phyloP scores from a whole-genome alignment of 305 asterid species.

The Salvia sclarea region DNA sequence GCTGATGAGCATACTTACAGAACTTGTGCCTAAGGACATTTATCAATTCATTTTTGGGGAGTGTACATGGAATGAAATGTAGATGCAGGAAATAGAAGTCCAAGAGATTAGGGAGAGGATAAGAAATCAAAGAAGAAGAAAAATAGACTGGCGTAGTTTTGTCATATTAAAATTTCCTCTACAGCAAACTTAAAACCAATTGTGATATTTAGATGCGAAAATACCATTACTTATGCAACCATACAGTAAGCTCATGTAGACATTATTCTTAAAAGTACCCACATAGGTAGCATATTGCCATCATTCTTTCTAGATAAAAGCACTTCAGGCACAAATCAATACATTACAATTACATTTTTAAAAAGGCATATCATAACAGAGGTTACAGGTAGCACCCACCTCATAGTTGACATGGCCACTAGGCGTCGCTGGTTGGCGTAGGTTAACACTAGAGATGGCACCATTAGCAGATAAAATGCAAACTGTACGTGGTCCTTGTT shows the following conservation, averaged over 20 bases:
- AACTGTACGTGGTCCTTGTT: constrained; percentile 52
- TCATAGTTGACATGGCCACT: constrained; percentile 47
- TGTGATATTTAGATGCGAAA: neutral
- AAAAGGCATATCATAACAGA: neutral
- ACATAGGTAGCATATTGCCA: neutral
- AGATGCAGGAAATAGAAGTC: neutral
- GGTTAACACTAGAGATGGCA: constrained; percentile 49
- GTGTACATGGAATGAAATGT: neutral
- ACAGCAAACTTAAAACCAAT: neutral
- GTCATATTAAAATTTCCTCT: neutral
- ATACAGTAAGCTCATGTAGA: constrained; percentile 8
- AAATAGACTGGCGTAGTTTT: neutral
- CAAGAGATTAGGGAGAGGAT: neutral
- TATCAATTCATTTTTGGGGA: neutral
- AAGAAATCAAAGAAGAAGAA: neutral
- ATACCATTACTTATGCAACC: neutral
- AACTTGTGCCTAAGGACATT: neutral
- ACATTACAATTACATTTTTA: neutral
- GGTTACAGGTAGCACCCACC: constrained; percentile 34
- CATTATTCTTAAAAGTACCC: neutral
- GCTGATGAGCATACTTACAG: neutral
- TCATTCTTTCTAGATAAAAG: neutral
- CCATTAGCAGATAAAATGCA: constrained; percentile 60
- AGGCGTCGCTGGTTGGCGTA: constrained; percentile 52
- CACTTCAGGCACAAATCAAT: neutral